phyloP scores from a whole-genome alignment of 2,329 filamentous ascomycete species.

The Alternaria ethzedia region DNA sequence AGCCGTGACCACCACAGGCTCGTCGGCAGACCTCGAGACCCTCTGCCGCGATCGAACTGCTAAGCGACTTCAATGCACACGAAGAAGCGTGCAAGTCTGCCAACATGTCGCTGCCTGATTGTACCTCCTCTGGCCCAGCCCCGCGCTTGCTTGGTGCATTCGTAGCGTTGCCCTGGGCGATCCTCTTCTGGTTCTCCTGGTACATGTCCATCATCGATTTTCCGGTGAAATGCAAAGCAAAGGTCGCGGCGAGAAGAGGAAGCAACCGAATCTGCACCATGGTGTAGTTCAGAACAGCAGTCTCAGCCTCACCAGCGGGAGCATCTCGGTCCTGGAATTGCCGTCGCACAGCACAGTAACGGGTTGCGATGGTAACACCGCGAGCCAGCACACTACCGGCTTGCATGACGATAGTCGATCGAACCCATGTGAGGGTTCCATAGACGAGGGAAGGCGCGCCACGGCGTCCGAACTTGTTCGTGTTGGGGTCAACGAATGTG shows the following conservation, averaged over 20 bases:
- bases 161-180: conserved; percentile 56
- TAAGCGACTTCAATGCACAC: conserved; percentile 76
- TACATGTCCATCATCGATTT: conserved; percentile 78
- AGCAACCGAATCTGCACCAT: conserved; percentile 79
- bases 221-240: conserved; percentile 80
- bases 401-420: conserved; percentile 75
- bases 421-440: conserved; percentile 77
- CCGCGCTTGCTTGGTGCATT: conserved; percentile 53
- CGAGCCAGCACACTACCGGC: conserved; percentile 74
- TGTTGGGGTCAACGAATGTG: conserved; percentile 71
- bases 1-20: conserved; percentile 79
- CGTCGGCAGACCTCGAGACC: conserved; percentile 77
- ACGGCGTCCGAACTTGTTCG: conserved; percentile 71
- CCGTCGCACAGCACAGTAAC: conserved; percentile 75
- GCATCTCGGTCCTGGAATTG: conserved; percentile 80
- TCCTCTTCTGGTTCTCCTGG: conserved; percentile 72
- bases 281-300: conserved; percentile 79
- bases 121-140: conserved; percentile 71
- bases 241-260: conserved; percentile 74
- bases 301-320: conserved; percentile 66
- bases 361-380: conserved; percentile 78
- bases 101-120: conserved; percentile 69
- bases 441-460: conserved; percentile 72
- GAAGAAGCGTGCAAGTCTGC: conserved; percentile 79
- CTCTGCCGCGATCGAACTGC: conserved; percentile 74